Evolutionary conservation across 1,139 yeast species (phyloP), one percentile per base, ranked within the genome.

Genomic region (Komagataea norvegica): DNA sequence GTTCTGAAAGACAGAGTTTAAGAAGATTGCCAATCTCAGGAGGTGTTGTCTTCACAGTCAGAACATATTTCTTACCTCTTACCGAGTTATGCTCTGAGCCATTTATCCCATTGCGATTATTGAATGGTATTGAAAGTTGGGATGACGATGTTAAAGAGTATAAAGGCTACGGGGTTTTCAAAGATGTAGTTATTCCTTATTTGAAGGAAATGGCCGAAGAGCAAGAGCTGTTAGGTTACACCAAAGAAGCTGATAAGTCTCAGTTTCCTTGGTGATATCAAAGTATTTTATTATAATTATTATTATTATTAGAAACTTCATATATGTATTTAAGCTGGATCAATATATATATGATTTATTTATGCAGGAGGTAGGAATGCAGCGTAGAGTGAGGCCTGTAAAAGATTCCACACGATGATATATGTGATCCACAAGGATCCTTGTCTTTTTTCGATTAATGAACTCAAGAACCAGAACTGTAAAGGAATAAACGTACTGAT

Each of bases 291-390:
- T n/a, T n/a, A n/a, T n/a, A n/a, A n/a, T n/a, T n/a, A n/a, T n/a
- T n/a, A n/a, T n/a, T n/a, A n/a, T n/a, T n/a, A n/a, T n/a, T n/a
- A n/a, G n/a, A n/a, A n/a, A n/a, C n/a, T n/a, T n/a, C 24, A 21
- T 21, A 8, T 21, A 8, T 21, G 9, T 21, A 21, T 21, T 21
- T 21, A 21, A 21, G 8, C 10, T 21, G 10, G 24, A 8, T 21
- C 10, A 21, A 21, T 21, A 8, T 21, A 21, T 21, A n/a, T n/a
- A n/a, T n/a, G n/a, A 10, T 21, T 14, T 7, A 13, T 29, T 54
- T 59, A 82, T 28, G 93, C 93, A 11, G 93, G 93, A 6, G 91
- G 93, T 39, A 83, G 62, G 52, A 81, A 83, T 16, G 74, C 74
- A 8, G 78, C 79, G 59, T 75, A 83, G 38, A 83, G 59, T 8